A percentile compares a stretch with the other conserved stretches of the same genome.
These are phyloP conservation scores for Aspergillus conjunctus DNA, from an alignment of 495 filamentous ascomycete genomes.

Conservation along the genomic window DNA sequence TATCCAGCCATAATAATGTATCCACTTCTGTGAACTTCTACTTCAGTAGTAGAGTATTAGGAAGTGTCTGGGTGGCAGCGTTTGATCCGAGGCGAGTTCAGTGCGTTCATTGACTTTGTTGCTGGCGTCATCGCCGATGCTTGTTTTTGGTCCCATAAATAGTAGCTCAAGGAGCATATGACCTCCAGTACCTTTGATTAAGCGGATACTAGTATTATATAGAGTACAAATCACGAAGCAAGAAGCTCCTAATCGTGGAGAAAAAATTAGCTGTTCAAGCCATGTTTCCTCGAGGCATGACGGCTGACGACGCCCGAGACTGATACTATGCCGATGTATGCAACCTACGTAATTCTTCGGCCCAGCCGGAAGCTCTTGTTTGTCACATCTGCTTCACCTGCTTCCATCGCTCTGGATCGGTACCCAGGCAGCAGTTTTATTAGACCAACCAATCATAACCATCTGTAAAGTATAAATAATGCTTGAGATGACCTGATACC, in stretches of 20 bases:
- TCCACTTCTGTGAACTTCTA: too few species aligned
- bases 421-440: conserved; percentile 6
- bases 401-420: background rate
- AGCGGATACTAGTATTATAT: background rate
- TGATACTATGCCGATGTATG: too few species aligned
- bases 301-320: too few species aligned
- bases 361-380: background rate
- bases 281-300: too few species aligned
- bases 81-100: conserved; percentile 3
- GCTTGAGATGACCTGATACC: background rate
- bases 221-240: too few species aligned
- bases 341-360: background rate
- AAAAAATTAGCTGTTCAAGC: too few species aligned
- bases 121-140: conserved; percentile 18
- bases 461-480: background rate
- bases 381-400: background rate
- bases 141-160: too few species aligned
- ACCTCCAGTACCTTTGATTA: background rate
- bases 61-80: too few species aligned
- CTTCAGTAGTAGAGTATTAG: too few species aligned
- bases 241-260: too few species aligned
- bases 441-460: background rate
- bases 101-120: conserved; percentile 8
- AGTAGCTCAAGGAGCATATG: background rate
- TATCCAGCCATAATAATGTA: too few species aligned